A percentile compares a stretch with the other conserved stretches of the same genome.
phyloP scores from a whole-genome alignment of 805 yeast species.

The Kodamaea restingae region DNA sequence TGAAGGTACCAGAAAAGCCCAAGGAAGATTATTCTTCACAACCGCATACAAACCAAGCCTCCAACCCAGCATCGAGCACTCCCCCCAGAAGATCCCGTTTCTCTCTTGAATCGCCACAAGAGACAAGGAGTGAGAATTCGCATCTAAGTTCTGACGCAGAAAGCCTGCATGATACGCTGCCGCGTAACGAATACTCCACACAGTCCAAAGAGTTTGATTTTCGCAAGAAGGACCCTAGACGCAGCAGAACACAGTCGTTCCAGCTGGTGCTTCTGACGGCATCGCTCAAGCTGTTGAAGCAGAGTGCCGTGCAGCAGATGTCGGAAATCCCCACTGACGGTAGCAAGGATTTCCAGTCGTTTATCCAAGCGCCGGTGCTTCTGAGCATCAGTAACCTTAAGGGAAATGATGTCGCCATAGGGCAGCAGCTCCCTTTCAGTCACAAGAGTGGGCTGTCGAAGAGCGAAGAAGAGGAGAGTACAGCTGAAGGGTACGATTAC shows the following conservation, averaged over 20 bases:
- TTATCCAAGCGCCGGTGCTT: slow-evolving; percentile 44
- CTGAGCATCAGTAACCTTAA: slow-evolving; percentile 32
- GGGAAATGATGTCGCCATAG: slow-evolving; percentile 33
- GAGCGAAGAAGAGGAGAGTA: slow-evolving; percentile 6
- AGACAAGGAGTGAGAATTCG: too few species aligned
- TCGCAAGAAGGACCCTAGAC: slow-evolving; percentile 36
- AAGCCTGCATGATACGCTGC: too few species aligned
- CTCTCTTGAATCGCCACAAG: slow-evolving; percentile 1
- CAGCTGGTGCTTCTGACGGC: slow-evolving; percentile 44
- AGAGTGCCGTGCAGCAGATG: slow-evolving; percentile 12
- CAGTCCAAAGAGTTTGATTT: slow-evolving; percentile 14
- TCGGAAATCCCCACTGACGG: slow-evolving; percentile 12
- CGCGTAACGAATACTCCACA: too few species aligned
- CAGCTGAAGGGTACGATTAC: slow-evolving; percentile 18
- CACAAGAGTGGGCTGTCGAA: slow-evolving; percentile 13
- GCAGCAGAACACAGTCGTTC: slow-evolving; percentile 39
- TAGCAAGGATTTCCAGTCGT: slow-evolving; percentile 38
- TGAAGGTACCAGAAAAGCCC: too few species aligned
- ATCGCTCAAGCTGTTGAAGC: slow-evolving; percentile 37
- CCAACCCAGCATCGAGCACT: not conserved
- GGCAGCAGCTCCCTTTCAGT: slow-evolving; percentile 38
- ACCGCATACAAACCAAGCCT: too few species aligned
- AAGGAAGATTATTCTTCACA: too few species aligned
- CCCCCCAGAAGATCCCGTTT: not conserved
- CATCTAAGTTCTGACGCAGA: too few species aligned